Evolutionary conservation across 1,284 basidiomycete species (phyloP).

Genomic region (Ganoderma sp.): DNA sequence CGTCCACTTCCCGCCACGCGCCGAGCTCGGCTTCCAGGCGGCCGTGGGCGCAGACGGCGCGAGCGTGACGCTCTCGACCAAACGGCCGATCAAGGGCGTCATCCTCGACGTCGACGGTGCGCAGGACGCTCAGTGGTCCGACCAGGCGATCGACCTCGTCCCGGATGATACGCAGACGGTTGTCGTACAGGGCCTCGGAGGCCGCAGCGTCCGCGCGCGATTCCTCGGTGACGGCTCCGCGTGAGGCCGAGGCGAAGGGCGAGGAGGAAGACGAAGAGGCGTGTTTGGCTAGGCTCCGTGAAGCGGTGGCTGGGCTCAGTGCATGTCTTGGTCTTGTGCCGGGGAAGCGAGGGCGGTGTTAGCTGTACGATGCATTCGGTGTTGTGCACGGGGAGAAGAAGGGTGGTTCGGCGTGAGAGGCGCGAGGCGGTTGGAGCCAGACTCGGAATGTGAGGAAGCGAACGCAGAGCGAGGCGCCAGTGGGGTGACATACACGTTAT

Average conservation of each 20-base stretch:
- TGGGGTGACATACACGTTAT: background rate
- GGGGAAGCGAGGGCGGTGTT: background rate
- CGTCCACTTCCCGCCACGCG: conserved; percentile 74
- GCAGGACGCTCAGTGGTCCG: conserved; percentile 75
- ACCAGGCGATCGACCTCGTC: conserved; percentile 88
- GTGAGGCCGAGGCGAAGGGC: conserved; percentile 15
- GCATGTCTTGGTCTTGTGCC: background rate
- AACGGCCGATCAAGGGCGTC: conserved; percentile 84
- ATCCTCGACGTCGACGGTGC: conserved; percentile 75
- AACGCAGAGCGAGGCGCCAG: conserved; percentile 9
- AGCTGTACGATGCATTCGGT: background rate
- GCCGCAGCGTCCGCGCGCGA: conserved; percentile 66
- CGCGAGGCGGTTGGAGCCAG: background rate
- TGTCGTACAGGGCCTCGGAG: conserved; percentile 66
- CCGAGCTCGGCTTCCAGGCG: conserved; percentile 63
- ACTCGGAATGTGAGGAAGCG: background rate
- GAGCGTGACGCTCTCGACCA: conserved; percentile 62
- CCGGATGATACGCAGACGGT: conserved; percentile 82
- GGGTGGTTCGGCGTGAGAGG: conserved; percentile 4
- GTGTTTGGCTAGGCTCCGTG: background rate
- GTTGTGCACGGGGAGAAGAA: background rate
- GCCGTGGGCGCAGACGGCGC: conserved; percentile 61
- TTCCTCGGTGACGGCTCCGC: conserved; percentile 79
- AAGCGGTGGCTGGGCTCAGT: background rate
- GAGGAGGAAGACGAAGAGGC: background rate